Evolutionary conservation across 1,284 basidiomycete species (phyloP).

Genomic region (Ceratobasidium sp.): DNA sequence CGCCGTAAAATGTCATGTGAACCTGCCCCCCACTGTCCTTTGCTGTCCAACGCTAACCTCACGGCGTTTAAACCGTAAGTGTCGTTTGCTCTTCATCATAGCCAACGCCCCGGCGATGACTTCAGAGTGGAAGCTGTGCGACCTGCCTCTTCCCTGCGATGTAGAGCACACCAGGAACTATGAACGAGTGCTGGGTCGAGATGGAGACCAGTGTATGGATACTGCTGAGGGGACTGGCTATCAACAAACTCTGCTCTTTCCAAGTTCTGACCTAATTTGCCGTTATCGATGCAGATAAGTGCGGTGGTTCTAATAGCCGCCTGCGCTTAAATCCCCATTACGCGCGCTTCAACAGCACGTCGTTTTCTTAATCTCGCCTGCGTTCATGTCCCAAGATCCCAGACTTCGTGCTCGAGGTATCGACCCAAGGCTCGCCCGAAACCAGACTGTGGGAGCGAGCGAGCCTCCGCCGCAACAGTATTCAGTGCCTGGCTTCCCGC

Average conservation of each 20-base stretch:
- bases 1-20: conserved; percentile 9
- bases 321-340: conserved; percentile 11
- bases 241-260: conserved; percentile 6
- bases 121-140: conserved; percentile 84
- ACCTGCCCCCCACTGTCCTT: neutral
- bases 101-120: conserved; percentile 60
- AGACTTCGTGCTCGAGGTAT: conserved; percentile 14
- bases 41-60: neutral
- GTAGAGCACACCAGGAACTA: conserved; percentile 36
- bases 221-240: conserved; percentile 35
- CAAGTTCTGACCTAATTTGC: conserved; percentile 18
- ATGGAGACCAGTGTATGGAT: conserved; percentile 61
- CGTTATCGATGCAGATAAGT: conserved; percentile 35
- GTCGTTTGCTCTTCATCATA: neutral
- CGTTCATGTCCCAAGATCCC: conserved; percentile 32
- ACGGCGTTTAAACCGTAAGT: neutral
- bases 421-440: conserved; percentile 34
- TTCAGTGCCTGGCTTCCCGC: neutral
- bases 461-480: conserved; percentile 16
- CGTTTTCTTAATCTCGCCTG: neutral
- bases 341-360: conserved; percentile 39
- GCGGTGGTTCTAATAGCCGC: conserved; percentile 22
- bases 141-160: conserved; percentile 55
- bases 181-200: conserved; percentile 61
- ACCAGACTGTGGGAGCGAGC: conserved; percentile 16